Base-by-base conservation (phyloP, 148 eudicot species). In the Gaultheria prostrata region DNA sequence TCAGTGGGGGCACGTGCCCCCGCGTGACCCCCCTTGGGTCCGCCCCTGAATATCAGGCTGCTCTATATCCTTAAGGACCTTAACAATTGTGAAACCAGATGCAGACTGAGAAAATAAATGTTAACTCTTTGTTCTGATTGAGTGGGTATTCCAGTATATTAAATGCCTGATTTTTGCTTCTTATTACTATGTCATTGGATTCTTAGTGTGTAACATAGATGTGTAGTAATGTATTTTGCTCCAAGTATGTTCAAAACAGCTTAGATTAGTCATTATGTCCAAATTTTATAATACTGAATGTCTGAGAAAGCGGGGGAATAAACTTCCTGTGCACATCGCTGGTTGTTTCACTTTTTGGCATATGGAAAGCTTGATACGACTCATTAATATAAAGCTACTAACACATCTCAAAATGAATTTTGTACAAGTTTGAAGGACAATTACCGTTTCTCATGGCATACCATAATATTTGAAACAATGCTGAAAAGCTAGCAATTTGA, bases 401-500 rank as follows among this genome's bases (percentile, higher is more conserved):
- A 17, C 26, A 6, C 1, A 15, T 1, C 11, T 7, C 1, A 46
- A 48, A 12, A 43, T 30, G 17, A 10, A 32, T 6, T 13, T 30
- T 20, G 77, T 8, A 76, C 28, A 30, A 75, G 39, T 28, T 28
- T 77, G n/a, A 51, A 15, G 11, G 12, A 9, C 17, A 18, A 7
- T n/a, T 10, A 46, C 24, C 53, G 15, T 76, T 48, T 76, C 20
- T 24, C 2, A 76, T 24, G 14, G 56, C 78, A 21, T 49, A 26
- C 26, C 21, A 43, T 49, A 26, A 2, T 7, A 49, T 15, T 76
- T 18, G 39, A 77, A 77, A 51, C 24, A 77, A 51, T 28, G 63
- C 43, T 28, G 24, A 77, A 77, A 77, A 77, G 61, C 63, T 77
- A 79, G 21, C 71, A 57, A 79, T 59, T 57, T 65, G 26, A 54